Evolutionary conservation across 1,284 basidiomycete genomes (phyloP), one percentile per base, ranked within the genome.

Genomic region (Farysia itapuensis): DNA sequence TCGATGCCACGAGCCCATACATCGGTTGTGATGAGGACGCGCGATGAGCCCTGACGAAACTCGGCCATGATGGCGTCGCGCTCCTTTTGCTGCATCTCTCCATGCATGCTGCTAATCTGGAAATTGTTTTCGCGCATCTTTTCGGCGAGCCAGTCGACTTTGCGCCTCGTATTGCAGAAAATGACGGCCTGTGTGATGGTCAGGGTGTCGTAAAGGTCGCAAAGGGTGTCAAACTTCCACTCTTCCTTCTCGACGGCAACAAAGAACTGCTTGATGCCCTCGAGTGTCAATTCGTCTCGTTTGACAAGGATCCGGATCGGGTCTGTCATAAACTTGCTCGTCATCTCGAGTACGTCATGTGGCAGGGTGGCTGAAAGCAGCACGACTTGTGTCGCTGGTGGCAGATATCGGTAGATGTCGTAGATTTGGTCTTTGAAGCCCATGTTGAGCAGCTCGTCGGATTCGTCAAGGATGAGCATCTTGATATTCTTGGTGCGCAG

Each of bases 341-440:
- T 98, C 90, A 99, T 96, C 81, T 99, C 95, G 74, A 98, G 80
- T 19, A 99, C 94, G 76, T 99, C 95, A 75, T 95, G 90, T 1
- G 94, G 94, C 35, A 98, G 81, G 5, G 94, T 98, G 18, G 94
- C 93, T 64, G 90, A 94, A 56, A 98, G 84, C 24, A 97, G 84
- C 24, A 97, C 93, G 35, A 99, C 95, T 79, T 98, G 94, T 2
- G 95, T 98, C 33, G 92, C 92, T 5, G 94, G 94, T 16, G 95
- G 95, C 20, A 99, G 87, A 79, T 96, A 96, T 49, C 93, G 89
- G 80, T 96, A 98, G 41, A 98, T 89, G 79, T 98, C 94, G 81
- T 98, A 99, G 75, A 98, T 98, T 79, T 98, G 95, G 78, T 98
- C 95, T 80, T 96, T 96, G 86, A 98, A 98, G 18, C 94, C 95